phyloP scores from a whole-genome alignment of 768 basidiomycete species.

The Piloderma croceum region DNA sequence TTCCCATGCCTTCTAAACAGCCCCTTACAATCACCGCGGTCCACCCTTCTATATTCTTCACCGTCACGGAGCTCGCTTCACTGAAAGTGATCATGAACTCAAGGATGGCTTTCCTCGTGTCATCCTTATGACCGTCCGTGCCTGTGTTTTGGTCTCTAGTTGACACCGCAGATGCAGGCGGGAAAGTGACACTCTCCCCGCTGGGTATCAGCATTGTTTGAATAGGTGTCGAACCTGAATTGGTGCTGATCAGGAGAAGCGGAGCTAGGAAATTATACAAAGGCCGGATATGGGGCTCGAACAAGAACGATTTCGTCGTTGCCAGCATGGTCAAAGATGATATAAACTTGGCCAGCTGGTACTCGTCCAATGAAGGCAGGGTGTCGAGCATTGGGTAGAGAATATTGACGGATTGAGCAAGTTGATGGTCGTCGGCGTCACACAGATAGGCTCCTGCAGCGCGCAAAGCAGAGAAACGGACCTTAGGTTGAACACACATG shows the following conservation, averaged over 20 bases:
- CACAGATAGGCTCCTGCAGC: conserved; percentile 67
- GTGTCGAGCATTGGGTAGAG: conserved; percentile 73
- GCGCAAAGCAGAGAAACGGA: conserved; percentile 66
- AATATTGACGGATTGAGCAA: conserved; percentile 53
- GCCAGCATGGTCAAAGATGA: conserved; percentile 69
- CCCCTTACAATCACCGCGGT: conserved; percentile 63
- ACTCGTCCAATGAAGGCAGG: conserved; percentile 50
- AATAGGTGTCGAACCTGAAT: conserved; percentile 50
- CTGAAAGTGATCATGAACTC: conserved; percentile 79
- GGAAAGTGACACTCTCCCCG: conserved; percentile 35
- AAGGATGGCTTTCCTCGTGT: conserved; percentile 65
- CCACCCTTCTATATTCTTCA: conserved; percentile 65
- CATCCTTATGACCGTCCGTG: conserved; percentile 61
- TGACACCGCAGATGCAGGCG: conserved; percentile 26
- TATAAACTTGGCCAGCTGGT: conserved; percentile 60
- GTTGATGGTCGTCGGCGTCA: conserved; percentile 54
- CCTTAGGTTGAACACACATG: conserved; percentile 32
- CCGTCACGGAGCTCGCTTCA: conserved; percentile 69
- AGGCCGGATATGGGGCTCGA: conserved; percentile 62
- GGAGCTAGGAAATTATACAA: conserved; percentile 67
- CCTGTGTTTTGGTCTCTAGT: conserved; percentile 27
- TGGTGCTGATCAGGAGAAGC: conserved; percentile 60
- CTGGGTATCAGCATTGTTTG: conserved; percentile 39
- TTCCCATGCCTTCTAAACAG: conserved; percentile 79
- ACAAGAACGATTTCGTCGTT: conserved; percentile 59